Conservation (phyloP, 148 eudicot species). For the Chenopodium berlandieri region DNA sequence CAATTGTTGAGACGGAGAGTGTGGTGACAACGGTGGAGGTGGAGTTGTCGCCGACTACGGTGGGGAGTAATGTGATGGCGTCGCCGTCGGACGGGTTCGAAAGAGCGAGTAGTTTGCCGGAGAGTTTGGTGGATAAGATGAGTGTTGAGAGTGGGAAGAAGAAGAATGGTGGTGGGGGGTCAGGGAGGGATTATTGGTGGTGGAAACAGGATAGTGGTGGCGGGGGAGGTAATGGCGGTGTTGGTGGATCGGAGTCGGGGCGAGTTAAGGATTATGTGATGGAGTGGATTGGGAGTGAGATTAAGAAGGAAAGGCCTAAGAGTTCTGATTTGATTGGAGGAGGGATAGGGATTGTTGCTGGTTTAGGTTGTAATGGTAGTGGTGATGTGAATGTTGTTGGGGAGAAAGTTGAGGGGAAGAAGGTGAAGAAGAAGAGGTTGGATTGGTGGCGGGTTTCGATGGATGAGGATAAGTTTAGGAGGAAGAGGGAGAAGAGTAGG, state of each 20-base stretch:
- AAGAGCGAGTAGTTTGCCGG: slow-evolving; percentile 61
- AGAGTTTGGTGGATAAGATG: slow-evolving; percentile 54
- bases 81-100: slow-evolving; percentile 59
- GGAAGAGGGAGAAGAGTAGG: slow-evolving; percentile 53
- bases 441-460: slow-evolving; percentile 87
- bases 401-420: slow-evolving; percentile 34
- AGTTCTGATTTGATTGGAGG: slow-evolving; percentile 46
- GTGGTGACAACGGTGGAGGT: slow-evolving; percentile 55
- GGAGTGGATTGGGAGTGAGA: slow-evolving; percentile 99
- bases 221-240: slow-evolving; percentile 31
- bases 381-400: slow-evolving; percentile 15
- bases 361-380: slow-evolving; percentile 1
- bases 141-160: slow-evolving; percentile 79
- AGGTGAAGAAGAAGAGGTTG: slow-evolving; percentile 56
- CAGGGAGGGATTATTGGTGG: slow-evolving; percentile 85
- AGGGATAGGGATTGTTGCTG: neutral
- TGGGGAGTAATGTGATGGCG: slow-evolving; percentile 15
- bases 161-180: slow-evolving; percentile 57
- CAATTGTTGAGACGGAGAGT: slow-evolving; percentile 59
- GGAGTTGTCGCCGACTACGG: slow-evolving; percentile 49
- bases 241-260: slow-evolving; percentile 57
- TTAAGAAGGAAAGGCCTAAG: slow-evolving; percentile 74
- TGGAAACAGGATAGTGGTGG: slow-evolving; percentile 78
- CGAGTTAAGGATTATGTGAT: slow-evolving; percentile 90
- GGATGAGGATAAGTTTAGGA: slow-evolving; percentile 53